These are phyloP conservation scores for Beauveria bassiana DNA, from an alignment of 2,329 filamentous ascomycete species.

Conservation along the genomic window DNA sequence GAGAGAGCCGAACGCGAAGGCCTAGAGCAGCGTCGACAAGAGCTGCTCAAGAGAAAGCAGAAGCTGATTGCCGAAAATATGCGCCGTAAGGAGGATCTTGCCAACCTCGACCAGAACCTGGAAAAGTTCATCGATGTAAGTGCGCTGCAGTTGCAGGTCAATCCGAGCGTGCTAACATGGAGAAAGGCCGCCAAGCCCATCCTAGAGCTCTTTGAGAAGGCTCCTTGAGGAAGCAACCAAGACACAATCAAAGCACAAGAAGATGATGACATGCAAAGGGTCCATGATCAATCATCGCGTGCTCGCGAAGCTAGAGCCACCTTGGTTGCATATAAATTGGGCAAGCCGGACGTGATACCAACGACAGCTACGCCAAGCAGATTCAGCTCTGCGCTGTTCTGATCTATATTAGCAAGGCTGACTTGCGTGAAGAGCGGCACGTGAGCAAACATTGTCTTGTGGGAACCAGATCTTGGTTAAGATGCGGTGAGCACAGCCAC, in stretches of 20 bases:
- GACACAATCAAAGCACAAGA: background rate
- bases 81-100: conserved; percentile 86
- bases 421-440: background rate
- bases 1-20: conserved; percentile 78
- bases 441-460: background rate
- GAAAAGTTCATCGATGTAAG: conserved; percentile 88
- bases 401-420: background rate
- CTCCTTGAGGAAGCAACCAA: conserved; percentile 29
- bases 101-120: conserved; percentile 81
- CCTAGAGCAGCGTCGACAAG: conserved; percentile 76
- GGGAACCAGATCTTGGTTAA: background rate
- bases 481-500: background rate
- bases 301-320: background rate
- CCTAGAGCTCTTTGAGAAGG: conserved; percentile 77
- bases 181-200: conserved; percentile 76
- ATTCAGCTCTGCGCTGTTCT: background rate
- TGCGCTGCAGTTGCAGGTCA: conserved; percentile 11
- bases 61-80: conserved; percentile 68
- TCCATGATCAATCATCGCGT: background rate
- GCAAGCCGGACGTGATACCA: background rate
- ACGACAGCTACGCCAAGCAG: background rate
- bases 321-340: background rate
- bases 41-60: conserved; percentile 58
- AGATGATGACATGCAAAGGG: background rate
- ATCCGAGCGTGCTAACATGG: conserved; percentile 14